Evolutionary conservation across 768 basidiomycete genomes (phyloP), one percentile per base, ranked within the genome.

Genomic region (Podaxis sp.): DNA sequence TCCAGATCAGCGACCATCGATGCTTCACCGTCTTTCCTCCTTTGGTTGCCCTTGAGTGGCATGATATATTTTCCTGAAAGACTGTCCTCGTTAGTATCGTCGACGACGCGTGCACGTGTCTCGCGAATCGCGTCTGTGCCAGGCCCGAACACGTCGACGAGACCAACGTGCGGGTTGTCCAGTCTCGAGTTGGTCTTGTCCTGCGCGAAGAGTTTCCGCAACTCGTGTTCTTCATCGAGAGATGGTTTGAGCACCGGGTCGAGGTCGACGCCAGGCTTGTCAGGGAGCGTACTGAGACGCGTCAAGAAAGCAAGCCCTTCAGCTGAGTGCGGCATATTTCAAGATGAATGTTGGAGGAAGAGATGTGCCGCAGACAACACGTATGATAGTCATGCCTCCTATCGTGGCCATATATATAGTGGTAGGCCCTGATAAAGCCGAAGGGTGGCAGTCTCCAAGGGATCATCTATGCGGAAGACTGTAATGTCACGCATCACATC

Each of bases 121-220:
- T 71, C 79, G 27, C 81, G 76, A 67, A 86, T 79, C 2, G 63
- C 60, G 27, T 76, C 77, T 4, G 61, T 71, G 0, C 81, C 81
- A 0, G 83, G 82, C 27, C 73, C 78, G 70, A 87, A 87, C 2
- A 86, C 76, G 59, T 87, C 83, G 64, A 87, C 81, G 17, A 87
- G 82, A 3, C 86, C 85, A 51, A 87, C 83, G 62, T 82, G 69
- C 2, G 80, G 80, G 64, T 84, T 76, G 15, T 68, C 63, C 29
- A 86, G 75, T 27, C 81, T 78, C 9, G 70, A 19, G 59, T 83
- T 79, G 51, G 64, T 63, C 69, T 77, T 80, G 65, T 86, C 83
- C 2, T 79, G 81, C 8, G 85, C 85, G 63, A 84, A 87, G 22
- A 85, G 72, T 59, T 76, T 79, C 64, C 86, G 79, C 51, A 88